Base-by-base conservation (phyloP, 2,329 filamentous ascomycete species). In the Blumeria hordei region DNA sequence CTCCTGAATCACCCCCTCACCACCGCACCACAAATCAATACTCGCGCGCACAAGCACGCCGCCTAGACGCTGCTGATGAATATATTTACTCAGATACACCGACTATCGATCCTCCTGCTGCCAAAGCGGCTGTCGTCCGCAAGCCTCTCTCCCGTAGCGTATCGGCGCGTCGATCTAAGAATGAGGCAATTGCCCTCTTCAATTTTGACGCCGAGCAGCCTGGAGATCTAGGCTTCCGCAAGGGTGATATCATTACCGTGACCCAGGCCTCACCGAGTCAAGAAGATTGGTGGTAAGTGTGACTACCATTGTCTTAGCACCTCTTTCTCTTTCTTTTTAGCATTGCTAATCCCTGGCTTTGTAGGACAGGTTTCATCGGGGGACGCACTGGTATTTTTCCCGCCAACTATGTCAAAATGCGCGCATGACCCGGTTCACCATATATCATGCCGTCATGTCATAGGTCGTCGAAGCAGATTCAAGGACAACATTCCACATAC, bases 181-280 rank as follows among this genome's bases (percentile, higher is more conserved):
- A 95, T 61, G 86, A 96, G 69, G 92, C 88, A 0, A 74, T 95
- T 18, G 92, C 92, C 2, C 73, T 95, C 58, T 96, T 85, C 69
- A 94, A 85, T 1, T 98, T 98, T 65, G 90, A 96, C 59, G 82
- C 88, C 0, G 90, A 94, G 63, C 88, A 95, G 67, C 80, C 87
- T 0, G 90, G 90, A 4, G 90, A 98, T 66, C 67, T 96, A 56
- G 86, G 83, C 0, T 98, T 98, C 70, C 94, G 94, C 72, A 98
- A 98, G 74, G 92, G 92, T 18, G 92, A 98, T 34, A 69, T 96
- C 56, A 95, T 98, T 60, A 95, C 88, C 0, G 88, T 98, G 56
- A 67, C 94, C 56, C 95, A 98, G 72, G 84, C 85, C 68, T 96
- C 90, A 5, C 86, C 96, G 4, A 95, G 84, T 62, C 84, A 86